phyloP scores from a whole-genome alignment of 78 protist species.

The slime mould (Dictyostelium discoideum) region DNA sequence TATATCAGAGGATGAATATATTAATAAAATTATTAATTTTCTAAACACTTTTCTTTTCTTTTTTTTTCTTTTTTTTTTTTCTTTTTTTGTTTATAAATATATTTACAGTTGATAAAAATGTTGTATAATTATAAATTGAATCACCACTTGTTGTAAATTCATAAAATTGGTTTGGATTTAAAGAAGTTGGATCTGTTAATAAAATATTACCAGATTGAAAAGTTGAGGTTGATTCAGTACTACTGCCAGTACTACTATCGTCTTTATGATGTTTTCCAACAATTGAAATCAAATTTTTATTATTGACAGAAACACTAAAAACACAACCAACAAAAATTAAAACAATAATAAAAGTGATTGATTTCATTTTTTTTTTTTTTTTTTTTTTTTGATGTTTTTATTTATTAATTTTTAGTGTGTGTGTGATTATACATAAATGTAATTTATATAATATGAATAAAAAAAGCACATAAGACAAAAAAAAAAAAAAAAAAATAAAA shows the following conservation, averaged over 20 bases:
- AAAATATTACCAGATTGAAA: conserved; percentile 45
- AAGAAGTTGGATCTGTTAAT: conserved; percentile 31
- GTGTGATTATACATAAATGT: neutral
- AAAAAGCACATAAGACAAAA: neutral
- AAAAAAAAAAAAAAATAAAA: no score
- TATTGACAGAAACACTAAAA: neutral
- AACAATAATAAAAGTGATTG: neutral
- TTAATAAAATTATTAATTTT: no score
- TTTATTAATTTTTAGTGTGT: neutral
- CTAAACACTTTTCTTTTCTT: no score
- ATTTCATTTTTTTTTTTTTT: neutral
- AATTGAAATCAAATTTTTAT: neutral
- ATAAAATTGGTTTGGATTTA: conserved; percentile 9
- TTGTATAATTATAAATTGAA: conserved; percentile 33
- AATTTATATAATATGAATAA: no score
- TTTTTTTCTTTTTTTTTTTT: neutral
- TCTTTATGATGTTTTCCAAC: conserved; percentile 7
- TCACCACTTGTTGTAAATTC: conserved; percentile 35
- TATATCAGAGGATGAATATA: no score
- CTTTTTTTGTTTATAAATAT: neutral
- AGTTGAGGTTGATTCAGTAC: neutral
- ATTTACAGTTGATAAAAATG: conserved; percentile 31
- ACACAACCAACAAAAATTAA: neutral
- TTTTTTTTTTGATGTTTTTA: no score
- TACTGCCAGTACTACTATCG: neutral